Evolutionary conservation across 164 flowering plant genomes (phyloP).

Genomic region (Aristolochia californica): DNA sequence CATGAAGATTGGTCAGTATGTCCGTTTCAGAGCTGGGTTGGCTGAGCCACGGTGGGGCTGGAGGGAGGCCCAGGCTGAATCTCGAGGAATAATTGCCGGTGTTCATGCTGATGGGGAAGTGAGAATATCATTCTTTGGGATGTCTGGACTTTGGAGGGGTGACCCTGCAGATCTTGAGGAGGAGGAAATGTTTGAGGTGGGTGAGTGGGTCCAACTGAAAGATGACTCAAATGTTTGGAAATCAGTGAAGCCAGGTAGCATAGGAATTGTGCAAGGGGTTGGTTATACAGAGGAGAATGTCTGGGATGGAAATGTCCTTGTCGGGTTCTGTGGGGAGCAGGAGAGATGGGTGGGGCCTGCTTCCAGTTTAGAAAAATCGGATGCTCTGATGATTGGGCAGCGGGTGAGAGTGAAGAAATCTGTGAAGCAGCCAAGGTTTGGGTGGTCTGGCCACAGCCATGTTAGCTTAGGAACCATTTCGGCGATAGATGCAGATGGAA

Average conservation of each 20-base stretch:
- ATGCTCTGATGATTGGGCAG: constrained; percentile 50
- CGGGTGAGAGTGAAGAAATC: constrained; percentile 49
- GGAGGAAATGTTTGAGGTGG: constrained; percentile 68
- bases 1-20: constrained; percentile 75
- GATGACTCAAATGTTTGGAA: constrained; percentile 53
- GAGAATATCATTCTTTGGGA: constrained; percentile 62
- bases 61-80: constrained; percentile 61
- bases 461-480: constrained; percentile 64
- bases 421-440: constrained; percentile 89
- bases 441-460: constrained; percentile 91
- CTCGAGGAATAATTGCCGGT: constrained; percentile 64
- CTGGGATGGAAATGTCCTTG: constrained; percentile 64
- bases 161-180: constrained; percentile 89
- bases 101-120: constrained; percentile 92
- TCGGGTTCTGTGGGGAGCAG: constrained; percentile 89
- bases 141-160: constrained; percentile 72
- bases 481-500: constrained; percentile 87
- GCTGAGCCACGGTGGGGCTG: constrained; percentile 96
- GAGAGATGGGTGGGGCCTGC: constrained; percentile 74
- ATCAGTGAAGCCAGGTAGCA: constrained; percentile 62
- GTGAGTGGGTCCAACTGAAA: constrained; percentile 81
- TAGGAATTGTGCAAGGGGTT: constrained; percentile 86
- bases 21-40: constrained; percentile 60
- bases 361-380: constrained; percentile 45
- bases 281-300: constrained; percentile 50